These are phyloP conservation scores for Blastomyces silverae DNA, from an alignment of 2,329 filamentous ascomycete genomes.

Conservation along the genomic window DNA sequence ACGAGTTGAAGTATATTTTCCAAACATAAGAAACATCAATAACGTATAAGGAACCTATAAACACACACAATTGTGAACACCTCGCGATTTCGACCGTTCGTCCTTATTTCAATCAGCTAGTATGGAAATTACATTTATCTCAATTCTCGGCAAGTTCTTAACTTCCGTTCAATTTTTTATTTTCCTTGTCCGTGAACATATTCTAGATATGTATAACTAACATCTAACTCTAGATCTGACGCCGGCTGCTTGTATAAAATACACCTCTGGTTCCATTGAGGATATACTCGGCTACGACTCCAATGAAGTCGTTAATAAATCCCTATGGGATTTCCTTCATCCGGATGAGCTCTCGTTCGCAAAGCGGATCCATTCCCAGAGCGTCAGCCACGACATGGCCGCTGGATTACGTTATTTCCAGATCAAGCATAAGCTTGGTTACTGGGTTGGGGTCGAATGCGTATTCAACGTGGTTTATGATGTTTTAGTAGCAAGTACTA, in stretches of 20 bases:
- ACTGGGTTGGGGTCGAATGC: slow-evolving; percentile 76
- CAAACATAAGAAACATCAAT: neutral
- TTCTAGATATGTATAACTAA: slow-evolving; percentile 17
- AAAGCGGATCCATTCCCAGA: slow-evolving; percentile 62
- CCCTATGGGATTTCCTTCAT: slow-evolving; percentile 82
- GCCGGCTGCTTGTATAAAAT: slow-evolving; percentile 69
- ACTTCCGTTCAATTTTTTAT: slow-evolving; percentile 16
- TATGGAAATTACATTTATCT: slow-evolving; percentile 86
- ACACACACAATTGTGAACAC: neutral
- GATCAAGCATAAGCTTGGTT: slow-evolving; percentile 60
- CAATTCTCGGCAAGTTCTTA: slow-evolving; percentile 66
- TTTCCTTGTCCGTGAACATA: slow-evolving; percentile 9
- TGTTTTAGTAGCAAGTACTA: slow-evolving; percentile 77
- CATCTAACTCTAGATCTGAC: slow-evolving; percentile 55
- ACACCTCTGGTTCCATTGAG: slow-evolving; percentile 73
- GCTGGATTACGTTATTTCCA: slow-evolving; percentile 75
- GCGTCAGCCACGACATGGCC: slow-evolving; percentile 72
- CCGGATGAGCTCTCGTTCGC: slow-evolving; percentile 72
- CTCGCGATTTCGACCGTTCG: neutral
- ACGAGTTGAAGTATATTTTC: neutral
- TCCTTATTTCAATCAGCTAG: neutral
- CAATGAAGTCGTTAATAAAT: slow-evolving; percentile 65
- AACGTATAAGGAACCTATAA: neutral
- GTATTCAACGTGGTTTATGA: slow-evolving; percentile 86
- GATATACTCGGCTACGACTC: slow-evolving; percentile 77